Evolutionary conservation across 2,329 filamentous ascomycete genomes (phyloP).

Genomic region (Epichloe gansuensis): DNA sequence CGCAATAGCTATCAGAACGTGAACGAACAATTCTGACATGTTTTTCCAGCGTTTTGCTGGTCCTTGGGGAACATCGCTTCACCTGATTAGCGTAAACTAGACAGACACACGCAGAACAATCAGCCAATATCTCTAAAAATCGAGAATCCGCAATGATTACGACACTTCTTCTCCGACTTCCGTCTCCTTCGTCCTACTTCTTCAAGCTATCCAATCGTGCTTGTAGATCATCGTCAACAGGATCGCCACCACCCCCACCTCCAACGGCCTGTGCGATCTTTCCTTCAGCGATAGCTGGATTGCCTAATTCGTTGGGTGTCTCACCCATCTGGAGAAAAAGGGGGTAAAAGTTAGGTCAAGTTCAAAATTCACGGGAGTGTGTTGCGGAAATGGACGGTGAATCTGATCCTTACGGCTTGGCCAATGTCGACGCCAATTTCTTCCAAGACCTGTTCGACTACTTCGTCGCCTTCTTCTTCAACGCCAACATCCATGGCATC

Average conservation of each 20-base stretch:
- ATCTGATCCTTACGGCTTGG: slow-evolving; percentile 54
- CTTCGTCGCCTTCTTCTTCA: slow-evolving; percentile 92
- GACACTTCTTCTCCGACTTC: neutral
- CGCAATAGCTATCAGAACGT: neutral
- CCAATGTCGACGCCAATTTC: slow-evolving; percentile 93
- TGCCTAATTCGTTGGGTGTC: slow-evolving; percentile 74
- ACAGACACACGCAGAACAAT: neutral
- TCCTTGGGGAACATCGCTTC: neutral
- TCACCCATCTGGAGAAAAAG: slow-evolving; percentile 63
- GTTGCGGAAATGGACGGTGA: neutral
- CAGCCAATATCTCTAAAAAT: neutral
- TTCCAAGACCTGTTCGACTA: slow-evolving; percentile 91
- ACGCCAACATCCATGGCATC: slow-evolving; percentile 84
- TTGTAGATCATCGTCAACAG: slow-evolving; percentile 85
- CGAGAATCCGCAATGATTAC: neutral
- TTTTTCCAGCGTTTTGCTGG: neutral
- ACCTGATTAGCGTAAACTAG: neutral
- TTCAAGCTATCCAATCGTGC: slow-evolving; percentile 82
- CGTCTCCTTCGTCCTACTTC: slow-evolving; percentile 24
- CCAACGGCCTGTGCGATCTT: slow-evolving; percentile 81
- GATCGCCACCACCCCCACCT: slow-evolving; percentile 37
- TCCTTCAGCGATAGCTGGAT: slow-evolving; percentile 57
- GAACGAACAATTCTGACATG: neutral
- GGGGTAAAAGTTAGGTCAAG: slow-evolving; percentile 2
- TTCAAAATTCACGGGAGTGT: neutral